These are phyloP conservation scores for Oidiodendron maius DNA, from an alignment of 495 filamentous ascomycete genomes.

Conservation along the genomic window DNA sequence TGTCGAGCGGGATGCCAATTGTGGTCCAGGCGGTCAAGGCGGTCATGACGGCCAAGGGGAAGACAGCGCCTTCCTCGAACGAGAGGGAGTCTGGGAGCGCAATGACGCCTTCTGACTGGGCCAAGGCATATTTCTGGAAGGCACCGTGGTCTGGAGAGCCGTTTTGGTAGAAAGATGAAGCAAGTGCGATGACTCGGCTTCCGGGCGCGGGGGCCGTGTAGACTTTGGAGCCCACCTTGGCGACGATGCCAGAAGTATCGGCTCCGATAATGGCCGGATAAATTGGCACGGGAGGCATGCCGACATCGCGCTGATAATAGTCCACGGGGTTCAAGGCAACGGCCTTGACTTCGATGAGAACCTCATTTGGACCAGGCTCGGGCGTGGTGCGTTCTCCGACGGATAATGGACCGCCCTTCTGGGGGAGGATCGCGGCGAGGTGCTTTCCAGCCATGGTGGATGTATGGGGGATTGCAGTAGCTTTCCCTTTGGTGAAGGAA, in stretches of 20 bases:
- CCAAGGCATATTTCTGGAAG: slow-evolving; percentile 43
- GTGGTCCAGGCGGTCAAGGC: slow-evolving; percentile 52
- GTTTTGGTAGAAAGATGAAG: slow-evolving; percentile 29
- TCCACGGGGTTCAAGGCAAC: slow-evolving; percentile 9
- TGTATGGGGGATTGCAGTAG: too few species aligned
- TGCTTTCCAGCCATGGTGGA: too few species aligned
- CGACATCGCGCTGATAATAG: too few species aligned
- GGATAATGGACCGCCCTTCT: too few species aligned
- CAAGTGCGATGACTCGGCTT: slow-evolving; percentile 35
- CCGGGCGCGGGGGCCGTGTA: slow-evolving; percentile 37
- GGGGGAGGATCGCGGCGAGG: too few species aligned
- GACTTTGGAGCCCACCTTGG: slow-evolving; percentile 37
- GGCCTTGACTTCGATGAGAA: slow-evolving; percentile 10
- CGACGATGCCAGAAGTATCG: slow-evolving; percentile 49
- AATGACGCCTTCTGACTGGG: slow-evolving; percentile 28
- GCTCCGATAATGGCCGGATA: slow-evolving; percentile 47
- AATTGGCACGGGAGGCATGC: slow-evolving; percentile 10
- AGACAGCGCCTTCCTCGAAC: slow-evolving; percentile 66
- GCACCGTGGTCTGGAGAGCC: slow-evolving; percentile 39
- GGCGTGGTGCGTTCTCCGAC: too few species aligned
- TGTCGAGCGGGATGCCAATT: slow-evolving; percentile 22
- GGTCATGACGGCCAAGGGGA: slow-evolving; percentile 69
- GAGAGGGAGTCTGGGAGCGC: slow-evolving; percentile 36
- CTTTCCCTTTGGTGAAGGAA: too few species aligned
- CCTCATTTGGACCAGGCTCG: slow-evolving; percentile 4